Conservation (phyloP, 805 yeast genomes). For the Cyberlindnera maritima region DNA sequence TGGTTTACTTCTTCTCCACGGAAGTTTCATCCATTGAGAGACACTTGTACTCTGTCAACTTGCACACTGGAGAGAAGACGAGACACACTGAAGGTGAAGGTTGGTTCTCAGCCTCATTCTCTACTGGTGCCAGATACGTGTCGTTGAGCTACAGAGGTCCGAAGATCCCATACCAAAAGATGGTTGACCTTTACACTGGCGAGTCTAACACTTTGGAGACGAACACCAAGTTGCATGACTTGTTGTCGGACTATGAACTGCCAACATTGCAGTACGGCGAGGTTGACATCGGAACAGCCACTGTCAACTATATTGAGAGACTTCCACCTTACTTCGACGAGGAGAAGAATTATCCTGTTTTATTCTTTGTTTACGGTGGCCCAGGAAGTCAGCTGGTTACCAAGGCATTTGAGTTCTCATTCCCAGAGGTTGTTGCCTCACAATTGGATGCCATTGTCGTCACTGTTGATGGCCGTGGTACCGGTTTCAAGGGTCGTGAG, state of each 20-base stretch:
- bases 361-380: constrained; percentile 92
- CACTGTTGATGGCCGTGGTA: constrained; percentile 96
- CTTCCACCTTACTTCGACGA: constrained; percentile 71
- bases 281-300: constrained; percentile 44
- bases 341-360: constrained; percentile 61
- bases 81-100: constrained; percentile 49
- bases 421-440: constrained; percentile 76
- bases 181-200: constrained; percentile 51
- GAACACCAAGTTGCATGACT: constrained; percentile 38
- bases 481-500: constrained; percentile 80
- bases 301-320: constrained; percentile 70
- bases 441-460: constrained; percentile 82
- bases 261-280: constrained; percentile 58
- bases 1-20: constrained; percentile 66
- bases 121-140: constrained; percentile 73
- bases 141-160: constrained; percentile 79
- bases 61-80: constrained; percentile 40
- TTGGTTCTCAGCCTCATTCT: constrained; percentile 69
- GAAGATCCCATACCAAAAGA: constrained; percentile 69
- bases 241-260: constrained; percentile 44
- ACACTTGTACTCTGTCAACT: constrained; percentile 69
- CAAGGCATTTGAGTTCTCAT: constrained; percentile 56
- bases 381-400: constrained; percentile 88
- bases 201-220: constrained; percentile 33
- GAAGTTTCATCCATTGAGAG: constrained; percentile 77